Evolutionary conservation across 2,329 filamentous ascomycete genomes (phyloP), one percentile per base, ranked within the genome.

Genomic region (Trichothecium sympodiale): DNA sequence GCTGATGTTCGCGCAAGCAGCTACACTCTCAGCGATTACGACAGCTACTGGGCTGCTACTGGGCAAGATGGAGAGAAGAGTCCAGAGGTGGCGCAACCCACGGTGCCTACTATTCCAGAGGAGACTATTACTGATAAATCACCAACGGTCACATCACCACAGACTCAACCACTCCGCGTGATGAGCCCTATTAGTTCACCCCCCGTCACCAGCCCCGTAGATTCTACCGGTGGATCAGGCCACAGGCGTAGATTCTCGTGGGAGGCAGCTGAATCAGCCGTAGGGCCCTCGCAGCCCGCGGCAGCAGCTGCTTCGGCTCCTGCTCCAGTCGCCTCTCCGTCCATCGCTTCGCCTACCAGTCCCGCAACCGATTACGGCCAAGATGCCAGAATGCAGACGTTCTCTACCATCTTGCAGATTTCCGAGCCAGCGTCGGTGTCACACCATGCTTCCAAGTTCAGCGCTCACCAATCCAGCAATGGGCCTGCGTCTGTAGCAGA

Each of bases 21-120:
- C 14, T 78, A 82, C 44, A 59, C 81, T 3, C 69, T 75, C 1
- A 68, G 68, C 41, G 77, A 81, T 31, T 83, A 83, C 46, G 78
- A 80, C 38, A 74, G 71, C 44, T 83, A 83, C 49, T 79, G 77
- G 69, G 65, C 67, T 3, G 62, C 68, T 18, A 44, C 51, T 4
- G 38, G 31, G 12, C 34, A 40, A 4, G 40, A 42, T 10, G 40
- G 23, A 10, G 20, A 25, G 27, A 29, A 9, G 35, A 38, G 17
- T n/a, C 33, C 20, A 6, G 20, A 6, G 20, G 20, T 6, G 20
- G 20, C 10, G 20, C 20, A 25, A 25, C 20, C 20, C 6, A 6
- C 20, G 6, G 20, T 25, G 10, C 20, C 20, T 25, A 25, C 20
- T 6, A 25, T 25, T 25, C 20, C 20, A 6, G 20, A 25, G 20